Evolutionary conservation across 139 green algal genomes (phyloP).

Genomic region (Chlorella ohadii): DNA sequence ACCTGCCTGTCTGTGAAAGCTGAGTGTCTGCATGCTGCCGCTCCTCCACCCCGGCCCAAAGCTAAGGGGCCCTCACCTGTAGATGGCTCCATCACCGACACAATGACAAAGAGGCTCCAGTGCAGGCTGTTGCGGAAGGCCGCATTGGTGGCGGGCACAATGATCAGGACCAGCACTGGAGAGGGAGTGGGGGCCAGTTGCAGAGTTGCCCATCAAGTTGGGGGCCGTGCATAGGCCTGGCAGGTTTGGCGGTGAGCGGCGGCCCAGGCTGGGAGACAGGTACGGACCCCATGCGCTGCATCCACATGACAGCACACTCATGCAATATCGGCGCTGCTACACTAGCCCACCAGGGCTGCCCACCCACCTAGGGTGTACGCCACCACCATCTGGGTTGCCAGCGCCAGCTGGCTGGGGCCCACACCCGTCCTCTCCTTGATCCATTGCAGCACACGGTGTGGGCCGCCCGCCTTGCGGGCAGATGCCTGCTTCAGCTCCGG

Average conservation of each 20-base stretch:
- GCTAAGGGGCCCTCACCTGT: not conserved
- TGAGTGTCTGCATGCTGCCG: not conserved
- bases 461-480: not conserved
- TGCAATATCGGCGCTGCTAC: not conserved
- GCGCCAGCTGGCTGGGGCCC: not conserved
- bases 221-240: too few relatives aligned
- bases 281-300: too few relatives aligned
- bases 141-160: not conserved
- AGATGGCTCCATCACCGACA: slow-evolving; percentile 20
- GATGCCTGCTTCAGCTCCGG: not conserved
- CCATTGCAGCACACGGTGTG: not conserved
- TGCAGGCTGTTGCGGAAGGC: not conserved
- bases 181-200: not conserved
- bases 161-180: slow-evolving; percentile 17
- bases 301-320: too few relatives aligned
- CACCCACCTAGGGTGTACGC: slow-evolving; percentile 11
- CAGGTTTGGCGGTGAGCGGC: too few relatives aligned
- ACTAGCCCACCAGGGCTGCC: not conserved
- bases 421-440: slow-evolving; percentile 8
- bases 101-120: slow-evolving; percentile 21
- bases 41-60: not conserved
- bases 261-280: too few relatives aligned
- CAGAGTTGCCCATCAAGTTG: too few relatives aligned
- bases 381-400: slow-evolving; percentile 20
- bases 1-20: too few relatives aligned